Conservation (phyloP, 805 yeast genomes). For the Candida takata region DNA sequence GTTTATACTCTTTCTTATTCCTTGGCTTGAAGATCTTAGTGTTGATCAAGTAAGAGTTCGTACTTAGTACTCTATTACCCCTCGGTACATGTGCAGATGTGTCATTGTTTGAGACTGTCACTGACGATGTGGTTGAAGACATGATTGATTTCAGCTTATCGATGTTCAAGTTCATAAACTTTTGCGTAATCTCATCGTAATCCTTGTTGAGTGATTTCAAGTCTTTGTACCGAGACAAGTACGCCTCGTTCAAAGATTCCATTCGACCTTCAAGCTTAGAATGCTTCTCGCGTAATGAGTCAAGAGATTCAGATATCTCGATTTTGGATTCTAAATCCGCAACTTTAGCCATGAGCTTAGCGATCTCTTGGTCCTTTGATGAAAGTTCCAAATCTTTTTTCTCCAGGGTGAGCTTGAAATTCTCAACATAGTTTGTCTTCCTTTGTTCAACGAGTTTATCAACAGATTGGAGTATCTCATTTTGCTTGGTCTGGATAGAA, state of each 20-base stretch:
- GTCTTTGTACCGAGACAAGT: conserved; percentile 21
- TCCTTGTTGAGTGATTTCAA: conserved; percentile 24
- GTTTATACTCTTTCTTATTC: conserved; percentile 1
- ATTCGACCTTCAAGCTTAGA: conserved; percentile 15
- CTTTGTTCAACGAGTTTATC: neutral
- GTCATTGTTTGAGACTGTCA: neutral
- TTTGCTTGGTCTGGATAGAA: neutral
- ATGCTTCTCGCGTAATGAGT: conserved; percentile 14
- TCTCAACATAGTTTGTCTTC: neutral
- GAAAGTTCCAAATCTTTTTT: conserved; percentile 9
- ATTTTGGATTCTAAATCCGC: conserved; percentile 5
- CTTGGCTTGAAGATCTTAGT: neutral
- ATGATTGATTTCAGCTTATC: conserved; percentile 25
- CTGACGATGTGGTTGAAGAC: conserved; percentile 10
- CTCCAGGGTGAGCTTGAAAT: conserved; percentile 1
- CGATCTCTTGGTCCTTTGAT: conserved; percentile 15
- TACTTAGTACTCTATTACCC: conserved; percentile 18
- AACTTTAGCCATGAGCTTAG: conserved; percentile 8
- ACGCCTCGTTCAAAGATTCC: conserved; percentile 20
- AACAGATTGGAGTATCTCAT: neutral
- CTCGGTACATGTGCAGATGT: conserved; percentile 2
- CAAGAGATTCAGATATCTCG: conserved; percentile 5
- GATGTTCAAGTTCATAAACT: conserved; percentile 20
- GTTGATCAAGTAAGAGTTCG: conserved; percentile 21
- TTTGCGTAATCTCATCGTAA: conserved; percentile 19